Evolutionary conservation across 164 flowering plant species (phyloP).

Genomic region (Piper betle): DNA sequence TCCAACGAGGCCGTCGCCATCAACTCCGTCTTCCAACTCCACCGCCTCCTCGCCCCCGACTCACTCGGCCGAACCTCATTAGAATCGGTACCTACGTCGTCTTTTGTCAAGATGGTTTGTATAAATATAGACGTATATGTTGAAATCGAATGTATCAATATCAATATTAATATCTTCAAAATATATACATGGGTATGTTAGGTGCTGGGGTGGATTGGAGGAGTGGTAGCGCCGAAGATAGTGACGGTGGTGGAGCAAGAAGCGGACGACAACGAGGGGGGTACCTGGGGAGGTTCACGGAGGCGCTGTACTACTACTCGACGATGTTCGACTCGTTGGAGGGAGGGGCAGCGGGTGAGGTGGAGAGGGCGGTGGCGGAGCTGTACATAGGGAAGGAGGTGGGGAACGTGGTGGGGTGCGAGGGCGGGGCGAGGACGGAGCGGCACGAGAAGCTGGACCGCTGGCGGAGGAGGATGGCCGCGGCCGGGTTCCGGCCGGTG

Average conservation of each 20-base stretch:
- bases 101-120: too few relatives aligned
- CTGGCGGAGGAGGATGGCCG: conserved; percentile 40
- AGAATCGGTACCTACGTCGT: too few relatives aligned
- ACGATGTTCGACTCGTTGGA: conserved; percentile 79
- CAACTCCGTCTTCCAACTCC: conserved; percentile 62
- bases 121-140: too few relatives aligned
- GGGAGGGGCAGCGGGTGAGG: conserved; percentile 35
- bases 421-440: conserved; percentile 52
- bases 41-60: conserved; percentile 29
- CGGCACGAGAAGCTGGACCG: conserved; percentile 54
- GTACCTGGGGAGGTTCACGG: conserved; percentile 60
- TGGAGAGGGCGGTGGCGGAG: conserved; percentile 56
- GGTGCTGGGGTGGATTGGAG: conserved; percentile 38
- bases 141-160: too few relatives aligned
- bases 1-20: conserved; percentile 57
- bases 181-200: too few relatives aligned
- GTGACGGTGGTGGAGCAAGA: conserved; percentile 74
- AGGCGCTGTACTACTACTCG: conserved; percentile 66
- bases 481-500: conserved; percentile 46
- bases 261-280: conserved; percentile 49
- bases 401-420: conserved; percentile 48
- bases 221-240: conserved; percentile 43
- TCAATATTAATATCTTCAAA: too few relatives aligned
- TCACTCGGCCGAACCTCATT: conserved; percentile 4
- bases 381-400: conserved; percentile 50